Evolutionary conservation across 1,284 basidiomycete species (phyloP), one percentile per base, ranked within the genome.

Genomic region (Trichosporon faecale): DNA sequence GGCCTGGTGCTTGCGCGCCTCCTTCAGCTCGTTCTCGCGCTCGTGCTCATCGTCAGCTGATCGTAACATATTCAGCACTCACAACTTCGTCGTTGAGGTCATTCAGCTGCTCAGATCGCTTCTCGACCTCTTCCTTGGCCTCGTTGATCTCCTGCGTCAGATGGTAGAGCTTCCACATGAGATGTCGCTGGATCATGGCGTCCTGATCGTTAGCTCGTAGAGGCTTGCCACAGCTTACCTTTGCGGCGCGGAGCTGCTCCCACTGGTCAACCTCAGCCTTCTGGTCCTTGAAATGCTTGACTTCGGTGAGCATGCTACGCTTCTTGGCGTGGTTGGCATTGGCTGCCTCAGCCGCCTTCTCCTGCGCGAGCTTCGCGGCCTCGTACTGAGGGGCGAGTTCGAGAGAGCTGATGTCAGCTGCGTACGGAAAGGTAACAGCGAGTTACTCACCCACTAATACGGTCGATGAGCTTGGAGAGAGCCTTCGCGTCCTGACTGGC

Each of bases 251-350:
- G 7, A 98, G 85, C 18, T 86, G 85, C 80, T 96, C 91, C 78
- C 95, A 98, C 65, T 91, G 88, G 77, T 94, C 92, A 3, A 94
- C 93, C 81, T 99, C 97, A 18, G 88, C 89, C 82, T 95, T 95
- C 85, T 98, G 96, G 82, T 98, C 95, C 83, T 94, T 94, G 84
- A 97, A 98, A 78, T 96, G 94, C 83, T 94, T 95, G 76, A 97
- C 95, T 83, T 99, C 97, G 2, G 92, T 92, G 6, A 94, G 88
- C 77, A 99, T 95, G 11, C 93, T 93, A 68, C 95, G 88, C 65
- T 96, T 89, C 82, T 96, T 96, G 27, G 91, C 91, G 80, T 95
- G 97, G 81, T 95, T 95, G 84, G 92, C 91, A 1, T 94, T 96
- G 2, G 94, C 94, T 66, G 92, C 91, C 79, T 98, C 96, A 0